phyloP scores from a whole-genome alignment of 345 rosid genomes.

The Passiflora organensis region DNA sequence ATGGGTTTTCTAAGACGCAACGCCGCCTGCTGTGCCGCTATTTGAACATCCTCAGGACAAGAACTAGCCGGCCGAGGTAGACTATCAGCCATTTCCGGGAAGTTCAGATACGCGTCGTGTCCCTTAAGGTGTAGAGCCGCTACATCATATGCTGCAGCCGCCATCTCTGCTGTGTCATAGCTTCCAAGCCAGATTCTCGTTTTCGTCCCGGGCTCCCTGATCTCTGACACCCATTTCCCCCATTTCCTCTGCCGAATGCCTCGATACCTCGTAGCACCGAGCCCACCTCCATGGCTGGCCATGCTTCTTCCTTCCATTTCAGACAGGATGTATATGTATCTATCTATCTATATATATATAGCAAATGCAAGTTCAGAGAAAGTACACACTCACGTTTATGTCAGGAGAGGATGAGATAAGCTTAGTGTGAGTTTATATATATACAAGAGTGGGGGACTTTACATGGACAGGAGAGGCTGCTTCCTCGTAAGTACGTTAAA shows the following conservation, averaged over 20 bases:
- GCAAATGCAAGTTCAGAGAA: no score
- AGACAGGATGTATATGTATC: no score
- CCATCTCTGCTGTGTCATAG: slow-evolving; percentile 73
- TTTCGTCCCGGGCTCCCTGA: slow-evolving; percentile 75
- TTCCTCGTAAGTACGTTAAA: no score
- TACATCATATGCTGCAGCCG: slow-evolving; percentile 78
- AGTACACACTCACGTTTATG: background rate
- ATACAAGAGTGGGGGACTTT: no score
- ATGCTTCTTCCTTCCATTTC: no score
- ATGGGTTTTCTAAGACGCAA: slow-evolving; percentile 18
- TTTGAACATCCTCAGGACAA: slow-evolving; percentile 46
- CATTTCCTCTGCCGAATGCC: slow-evolving; percentile 78
- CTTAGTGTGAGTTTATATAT: no score
- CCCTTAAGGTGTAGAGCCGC: slow-evolving; percentile 52
- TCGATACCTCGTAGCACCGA: slow-evolving; percentile 22
- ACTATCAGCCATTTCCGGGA: slow-evolving; percentile 21
- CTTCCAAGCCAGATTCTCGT: slow-evolving; percentile 84
- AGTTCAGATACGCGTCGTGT: background rate
- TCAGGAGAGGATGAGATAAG: no score
- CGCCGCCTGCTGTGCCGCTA: slow-evolving; percentile 67
- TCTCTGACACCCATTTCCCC: slow-evolving; percentile 97
- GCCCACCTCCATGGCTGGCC: background rate
- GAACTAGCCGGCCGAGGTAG: slow-evolving; percentile 60
- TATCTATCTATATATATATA: no score
- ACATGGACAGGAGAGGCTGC: no score